A percentile compares a stretch with the other conserved stretches of the same genome.
Evolutionary conservation across 208 protist species (phyloP).

Genomic region (Entamoeba dispar): DNA sequence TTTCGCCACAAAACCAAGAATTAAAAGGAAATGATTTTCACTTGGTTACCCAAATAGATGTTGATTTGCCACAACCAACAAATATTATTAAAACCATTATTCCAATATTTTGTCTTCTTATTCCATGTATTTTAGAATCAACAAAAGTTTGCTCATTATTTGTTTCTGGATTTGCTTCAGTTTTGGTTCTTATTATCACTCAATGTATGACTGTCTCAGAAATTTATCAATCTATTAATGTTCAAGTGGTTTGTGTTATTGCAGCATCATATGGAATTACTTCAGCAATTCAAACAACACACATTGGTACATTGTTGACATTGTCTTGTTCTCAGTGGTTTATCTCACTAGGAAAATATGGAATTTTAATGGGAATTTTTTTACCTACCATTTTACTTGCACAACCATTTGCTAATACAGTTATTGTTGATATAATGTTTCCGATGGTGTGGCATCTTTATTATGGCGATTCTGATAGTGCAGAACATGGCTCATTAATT

Average conservation of each 20-base stretch:
- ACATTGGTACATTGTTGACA: background rate
- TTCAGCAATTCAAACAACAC: background rate
- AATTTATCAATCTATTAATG: background rate
- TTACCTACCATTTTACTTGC: background rate
- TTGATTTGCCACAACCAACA: background rate
- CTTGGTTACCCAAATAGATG: background rate
- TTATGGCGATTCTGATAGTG: background rate
- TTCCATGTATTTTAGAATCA: background rate
- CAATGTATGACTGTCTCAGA: background rate
- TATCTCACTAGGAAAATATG: background rate
- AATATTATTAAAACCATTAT: background rate
- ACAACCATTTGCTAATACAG: background rate
- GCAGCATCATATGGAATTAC: background rate
- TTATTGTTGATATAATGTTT: background rate
- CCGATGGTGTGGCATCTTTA: background rate
- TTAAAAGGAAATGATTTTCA: background rate
- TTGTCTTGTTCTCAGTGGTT: background rate
- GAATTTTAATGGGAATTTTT: background rate
- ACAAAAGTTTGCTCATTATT: background rate
- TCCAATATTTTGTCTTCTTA: background rate
- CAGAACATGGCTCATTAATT: no score
- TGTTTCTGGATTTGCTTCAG: background rate
- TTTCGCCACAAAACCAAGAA: background rate
- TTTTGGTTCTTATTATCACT: background rate
- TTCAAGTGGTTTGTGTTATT: background rate